Percentiles rank a stretch among this genome's conserved stretches.
Evolutionary conservation across 768 basidiomycete species (phyloP).

Genomic region (Russula sp.): DNA sequence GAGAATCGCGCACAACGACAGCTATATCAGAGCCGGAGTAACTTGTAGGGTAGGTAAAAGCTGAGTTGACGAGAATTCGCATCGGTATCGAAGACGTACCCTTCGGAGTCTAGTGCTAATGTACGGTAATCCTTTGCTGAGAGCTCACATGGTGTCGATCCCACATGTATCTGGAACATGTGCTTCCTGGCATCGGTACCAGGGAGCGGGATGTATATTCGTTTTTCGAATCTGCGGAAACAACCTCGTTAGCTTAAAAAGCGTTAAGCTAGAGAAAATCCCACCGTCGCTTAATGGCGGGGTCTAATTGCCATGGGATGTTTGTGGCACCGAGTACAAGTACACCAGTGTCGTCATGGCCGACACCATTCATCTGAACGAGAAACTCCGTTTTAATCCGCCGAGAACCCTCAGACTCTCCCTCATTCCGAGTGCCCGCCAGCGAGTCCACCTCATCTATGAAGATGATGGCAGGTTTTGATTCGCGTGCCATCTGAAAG

Average conservation of each 20-base stretch:
- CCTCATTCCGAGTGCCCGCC: slow-evolving; percentile 90
- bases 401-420: slow-evolving; percentile 95
- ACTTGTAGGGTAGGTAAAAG: slow-evolving; percentile 36
- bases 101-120: slow-evolving; percentile 85
- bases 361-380: slow-evolving; percentile 99
- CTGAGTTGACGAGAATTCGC: neutral
- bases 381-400: slow-evolving; percentile 97
- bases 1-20: slow-evolving; percentile 89
- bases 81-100: slow-evolving; percentile 42
- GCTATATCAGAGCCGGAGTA: slow-evolving; percentile 96
- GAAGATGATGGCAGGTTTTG: slow-evolving; percentile 97
- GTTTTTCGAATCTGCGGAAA: slow-evolving; percentile 79
- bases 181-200: slow-evolving; percentile 85
- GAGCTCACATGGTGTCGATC: slow-evolving; percentile 86
- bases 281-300: slow-evolving; percentile 93
- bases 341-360: slow-evolving; percentile 95
- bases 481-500: slow-evolving; percentile 93
- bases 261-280: slow-evolving; percentile 29
- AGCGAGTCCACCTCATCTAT: slow-evolving; percentile 98
- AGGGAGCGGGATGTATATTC: slow-evolving; percentile 97
- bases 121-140: slow-evolving; percentile 70
- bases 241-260: neutral
- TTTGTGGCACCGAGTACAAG: slow-evolving; percentile 97
- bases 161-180: slow-evolving; percentile 98
- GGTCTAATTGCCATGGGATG: slow-evolving; percentile 97